Percentiles rank a stretch among this genome's conserved stretches.
phyloP scores from a whole-genome alignment of 495 filamentous ascomycete species.

The Penicillium macrosclerotiorum region DNA sequence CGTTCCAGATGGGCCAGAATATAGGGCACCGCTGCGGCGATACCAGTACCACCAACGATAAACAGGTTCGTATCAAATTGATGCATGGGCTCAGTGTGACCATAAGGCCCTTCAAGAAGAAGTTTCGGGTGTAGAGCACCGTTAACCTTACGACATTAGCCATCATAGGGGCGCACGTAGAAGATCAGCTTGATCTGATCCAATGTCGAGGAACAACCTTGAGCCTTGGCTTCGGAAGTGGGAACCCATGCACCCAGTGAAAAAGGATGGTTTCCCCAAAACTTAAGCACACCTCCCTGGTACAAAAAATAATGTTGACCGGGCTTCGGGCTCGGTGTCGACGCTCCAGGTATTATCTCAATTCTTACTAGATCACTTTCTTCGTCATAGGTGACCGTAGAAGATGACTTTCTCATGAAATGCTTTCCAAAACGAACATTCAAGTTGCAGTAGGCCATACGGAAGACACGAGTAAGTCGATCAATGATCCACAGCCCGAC shows the following conservation, averaged over 20 bases:
- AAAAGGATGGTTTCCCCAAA: constrained; percentile 54
- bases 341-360: constrained; percentile 23
- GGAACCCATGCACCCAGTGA: constrained; percentile 35
- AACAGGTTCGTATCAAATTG: constrained; percentile 42
- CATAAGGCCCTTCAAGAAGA: constrained; percentile 56
- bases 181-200: no score
- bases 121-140: constrained; percentile 9
- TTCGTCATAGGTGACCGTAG: constrained; percentile 29
- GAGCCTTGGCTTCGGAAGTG: background rate
- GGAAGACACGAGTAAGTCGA: constrained; percentile 35
- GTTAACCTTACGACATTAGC: constrained; percentile 27
- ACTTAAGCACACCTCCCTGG: constrained; percentile 27
- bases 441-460: constrained; percentile 39
- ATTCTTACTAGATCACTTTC: constrained; percentile 39
- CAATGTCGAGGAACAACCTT: no score
- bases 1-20: constrained; percentile 24
- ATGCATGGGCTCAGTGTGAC: constrained; percentile 36
- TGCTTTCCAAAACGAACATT: constrained; percentile 2
- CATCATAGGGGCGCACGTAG: constrained; percentile 32
- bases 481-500: constrained; percentile 45
- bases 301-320: constrained; percentile 48
- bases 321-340: constrained; percentile 30
- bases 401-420: constrained; percentile 10
- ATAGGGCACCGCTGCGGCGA: constrained; percentile 45
- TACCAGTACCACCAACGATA: constrained; percentile 52